Percentiles rank a stretch among this genome's conserved stretches.
These are phyloP conservation scores for Suhomyces taliae DNA, from an alignment of 1,139 yeast genomes.

Conservation along the genomic window DNA sequence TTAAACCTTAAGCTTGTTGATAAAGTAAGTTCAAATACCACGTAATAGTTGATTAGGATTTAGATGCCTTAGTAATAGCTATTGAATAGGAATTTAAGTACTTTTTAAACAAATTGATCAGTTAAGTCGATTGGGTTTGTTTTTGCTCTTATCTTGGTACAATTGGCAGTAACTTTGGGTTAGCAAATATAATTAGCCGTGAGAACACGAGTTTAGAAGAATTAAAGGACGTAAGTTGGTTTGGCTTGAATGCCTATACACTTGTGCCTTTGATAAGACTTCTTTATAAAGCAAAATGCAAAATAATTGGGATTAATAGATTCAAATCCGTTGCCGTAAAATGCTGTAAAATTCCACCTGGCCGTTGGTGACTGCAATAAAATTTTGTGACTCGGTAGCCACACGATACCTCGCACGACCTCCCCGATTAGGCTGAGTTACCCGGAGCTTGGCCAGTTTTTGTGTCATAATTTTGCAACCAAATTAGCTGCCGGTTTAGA, in stretches of 20 bases:
- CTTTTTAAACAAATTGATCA: too few species aligned
- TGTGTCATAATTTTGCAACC: conserved; percentile 11
- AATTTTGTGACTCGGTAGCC: conserved; percentile 12
- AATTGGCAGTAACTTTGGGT: too few species aligned
- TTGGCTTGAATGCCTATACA: not conserved
- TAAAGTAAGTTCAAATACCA: too few species aligned
- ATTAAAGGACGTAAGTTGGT: too few species aligned
- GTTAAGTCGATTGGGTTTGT: too few species aligned
- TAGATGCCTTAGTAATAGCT: too few species aligned
- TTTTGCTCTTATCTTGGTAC: too few species aligned
- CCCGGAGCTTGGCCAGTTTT: conserved; percentile 5
- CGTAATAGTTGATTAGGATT: too few species aligned
- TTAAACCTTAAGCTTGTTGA: not conserved
- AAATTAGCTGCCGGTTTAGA: not conserved
- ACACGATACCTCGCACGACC: conserved; percentile 11
- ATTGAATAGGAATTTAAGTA: too few species aligned
- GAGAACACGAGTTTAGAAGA: not conserved
- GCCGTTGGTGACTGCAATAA: conserved; percentile 14
- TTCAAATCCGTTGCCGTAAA: not conserved
- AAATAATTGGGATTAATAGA: not conserved
- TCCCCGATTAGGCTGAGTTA: conserved; percentile 8
- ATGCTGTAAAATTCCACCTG: conserved; percentile 13
- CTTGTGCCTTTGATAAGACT: not conserved
- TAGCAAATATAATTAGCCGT: too few species aligned
- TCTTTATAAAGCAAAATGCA: not conserved